Evolutionary conservation across 2,329 filamentous ascomycete species (phyloP).

Genomic region (Diaporthe sp.): DNA sequence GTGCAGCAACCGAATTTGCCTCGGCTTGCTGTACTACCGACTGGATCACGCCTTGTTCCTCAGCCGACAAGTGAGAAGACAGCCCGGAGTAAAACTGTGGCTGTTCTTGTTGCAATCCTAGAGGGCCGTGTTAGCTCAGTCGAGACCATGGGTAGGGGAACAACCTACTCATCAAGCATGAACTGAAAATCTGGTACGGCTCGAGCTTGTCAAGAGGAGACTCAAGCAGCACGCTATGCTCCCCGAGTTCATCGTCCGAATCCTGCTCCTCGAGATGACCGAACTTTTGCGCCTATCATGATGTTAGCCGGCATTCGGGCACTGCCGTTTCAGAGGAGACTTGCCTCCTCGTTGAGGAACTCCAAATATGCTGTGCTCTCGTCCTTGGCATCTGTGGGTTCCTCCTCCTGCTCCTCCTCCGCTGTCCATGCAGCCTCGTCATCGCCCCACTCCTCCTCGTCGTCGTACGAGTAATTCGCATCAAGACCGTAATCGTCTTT

Average conservation of each 20-base stretch:
- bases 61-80: constrained; percentile 80
- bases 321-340: constrained; percentile 41
- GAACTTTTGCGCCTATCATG: constrained; percentile 82
- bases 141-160: background rate
- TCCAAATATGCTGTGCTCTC: constrained; percentile 96
- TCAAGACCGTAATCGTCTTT: constrained; percentile 87
- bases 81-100: constrained; percentile 88
- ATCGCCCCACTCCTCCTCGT: constrained; percentile 85
- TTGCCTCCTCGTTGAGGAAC: constrained; percentile 91
- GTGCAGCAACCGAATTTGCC: constrained; percentile 57
- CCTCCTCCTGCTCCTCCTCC: constrained; percentile 78
- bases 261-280: constrained; percentile 74
- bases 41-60: constrained; percentile 87
- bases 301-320: constrained; percentile 41
- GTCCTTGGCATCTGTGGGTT: constrained; percentile 78
- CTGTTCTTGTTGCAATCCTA: constrained; percentile 90
- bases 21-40: constrained; percentile 80
- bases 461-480: constrained; percentile 72
- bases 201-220: constrained; percentile 96
- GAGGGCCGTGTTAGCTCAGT: constrained; percentile 46
- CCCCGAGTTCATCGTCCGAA: constrained; percentile 89
- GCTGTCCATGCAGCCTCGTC: constrained; percentile 86
- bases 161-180: constrained; percentile 82
- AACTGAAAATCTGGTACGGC: constrained; percentile 90
- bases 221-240: constrained; percentile 93